Conservation (phyloP, 192 early-diverging fungal species). For the Entophlyctis helioformis region DNA sequence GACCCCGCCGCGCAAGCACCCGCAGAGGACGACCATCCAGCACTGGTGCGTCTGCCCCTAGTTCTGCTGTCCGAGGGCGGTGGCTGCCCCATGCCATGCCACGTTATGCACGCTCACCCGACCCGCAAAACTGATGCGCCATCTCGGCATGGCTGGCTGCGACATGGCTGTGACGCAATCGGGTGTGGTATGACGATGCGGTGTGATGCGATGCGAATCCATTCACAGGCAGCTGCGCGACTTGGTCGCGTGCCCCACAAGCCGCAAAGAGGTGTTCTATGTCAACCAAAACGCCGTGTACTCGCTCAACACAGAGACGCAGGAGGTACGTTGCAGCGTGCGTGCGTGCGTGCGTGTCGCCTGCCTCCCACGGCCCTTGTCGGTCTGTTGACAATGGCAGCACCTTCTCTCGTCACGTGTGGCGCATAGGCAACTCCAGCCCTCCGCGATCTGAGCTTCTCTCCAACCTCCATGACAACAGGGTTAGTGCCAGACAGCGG, state of each 20-base stretch:
- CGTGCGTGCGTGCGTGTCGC: too few relatives aligned
- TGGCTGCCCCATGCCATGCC: background rate
- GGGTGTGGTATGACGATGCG: background rate
- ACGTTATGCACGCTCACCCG: background rate
- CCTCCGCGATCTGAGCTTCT: slow-evolving; percentile 63
- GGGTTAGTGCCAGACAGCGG: slow-evolving; percentile 16
- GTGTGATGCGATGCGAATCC: background rate
- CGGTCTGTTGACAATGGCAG: background rate
- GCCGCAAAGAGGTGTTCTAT: slow-evolving; percentile 64
- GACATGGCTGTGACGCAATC: background rate
- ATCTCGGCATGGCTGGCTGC: background rate
- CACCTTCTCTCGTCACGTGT: background rate
- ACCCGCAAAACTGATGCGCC: slow-evolving; percentile 1
- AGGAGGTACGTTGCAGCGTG: slow-evolving; percentile 17
- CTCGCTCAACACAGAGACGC: slow-evolving; percentile 44
- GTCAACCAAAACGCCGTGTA: slow-evolving; percentile 61
- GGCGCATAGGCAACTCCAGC: slow-evolving; percentile 32
- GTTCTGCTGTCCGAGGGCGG: background rate
- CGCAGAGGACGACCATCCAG: slow-evolving; percentile 75
- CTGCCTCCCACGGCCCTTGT: background rate
- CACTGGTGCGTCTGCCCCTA: slow-evolving; percentile 56
- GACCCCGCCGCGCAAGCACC: slow-evolving; percentile 53
- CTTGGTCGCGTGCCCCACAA: slow-evolving; percentile 65
- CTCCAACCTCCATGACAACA: slow-evolving; percentile 63
- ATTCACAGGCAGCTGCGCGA: slow-evolving; percentile 79